These are phyloP conservation scores for Cryptococcus sp. DNA, from an alignment of 1,284 basidiomycete species.

Conservation along the genomic window DNA sequence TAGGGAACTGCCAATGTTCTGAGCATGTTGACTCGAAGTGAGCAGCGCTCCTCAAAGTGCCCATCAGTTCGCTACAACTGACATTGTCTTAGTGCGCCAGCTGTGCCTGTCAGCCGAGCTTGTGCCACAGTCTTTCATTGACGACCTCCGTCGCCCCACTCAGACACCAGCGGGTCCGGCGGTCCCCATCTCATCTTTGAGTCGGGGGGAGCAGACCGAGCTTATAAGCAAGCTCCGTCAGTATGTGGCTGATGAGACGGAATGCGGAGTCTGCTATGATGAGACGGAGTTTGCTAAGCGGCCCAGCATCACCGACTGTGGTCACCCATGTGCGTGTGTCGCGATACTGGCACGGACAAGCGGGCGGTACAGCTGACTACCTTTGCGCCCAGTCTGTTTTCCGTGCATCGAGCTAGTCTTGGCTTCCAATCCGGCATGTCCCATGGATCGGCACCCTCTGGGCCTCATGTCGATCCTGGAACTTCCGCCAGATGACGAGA, in stretches of 20 bases:
- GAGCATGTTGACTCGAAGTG: constrained; percentile 73
- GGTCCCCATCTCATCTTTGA: constrained; percentile 27
- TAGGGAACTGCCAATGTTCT: constrained; percentile 63
- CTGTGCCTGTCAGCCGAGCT: constrained; percentile 77
- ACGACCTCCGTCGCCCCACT: constrained; percentile 59
- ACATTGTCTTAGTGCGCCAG: constrained; percentile 64
- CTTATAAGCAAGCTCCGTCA: constrained; percentile 67
- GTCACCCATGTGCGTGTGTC: constrained; percentile 61
- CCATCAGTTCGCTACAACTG: constrained; percentile 2
- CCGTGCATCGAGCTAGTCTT: constrained; percentile 62
- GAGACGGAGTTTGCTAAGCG: constrained; percentile 57
- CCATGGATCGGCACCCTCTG: constrained; percentile 77
- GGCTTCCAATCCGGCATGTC: constrained; percentile 68
- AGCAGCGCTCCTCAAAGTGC: constrained; percentile 4
- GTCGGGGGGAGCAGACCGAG: constrained; percentile 46
- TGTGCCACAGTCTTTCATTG: constrained; percentile 72
- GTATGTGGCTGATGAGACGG: constrained; percentile 77
- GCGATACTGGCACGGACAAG: neutral
- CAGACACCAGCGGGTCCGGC: constrained; percentile 44
- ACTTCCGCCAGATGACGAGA: constrained; percentile 60
- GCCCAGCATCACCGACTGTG: constrained; percentile 75
- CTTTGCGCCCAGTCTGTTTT: constrained; percentile 59
- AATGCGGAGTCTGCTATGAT: constrained; percentile 59
- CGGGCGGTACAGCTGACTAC: neutral
- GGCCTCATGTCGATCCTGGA: constrained; percentile 65